Evolutionary conservation across 441 rosid genomes (phyloP).

Genomic region (Bocquillonia castaneifolia): DNA sequence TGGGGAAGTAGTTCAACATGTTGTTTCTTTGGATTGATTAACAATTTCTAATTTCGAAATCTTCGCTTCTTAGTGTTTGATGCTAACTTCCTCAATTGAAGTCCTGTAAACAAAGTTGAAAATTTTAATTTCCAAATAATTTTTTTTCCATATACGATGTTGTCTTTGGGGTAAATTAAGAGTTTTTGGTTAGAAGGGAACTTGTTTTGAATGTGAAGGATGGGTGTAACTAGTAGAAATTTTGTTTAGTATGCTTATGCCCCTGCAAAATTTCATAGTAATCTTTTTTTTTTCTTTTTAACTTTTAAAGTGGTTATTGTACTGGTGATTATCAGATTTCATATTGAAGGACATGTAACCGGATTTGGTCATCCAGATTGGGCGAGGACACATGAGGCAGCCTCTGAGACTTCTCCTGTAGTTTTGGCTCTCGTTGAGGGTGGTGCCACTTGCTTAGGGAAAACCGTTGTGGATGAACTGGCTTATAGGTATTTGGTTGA

Average conservation of each 20-base stretch:
- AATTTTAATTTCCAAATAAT: not conserved
- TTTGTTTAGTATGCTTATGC: not conserved
- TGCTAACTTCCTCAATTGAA: not conserved
- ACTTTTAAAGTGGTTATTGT: conserved; percentile 3
- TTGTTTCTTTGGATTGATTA: not conserved
- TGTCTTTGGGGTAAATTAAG: not conserved
- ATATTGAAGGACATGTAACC: conserved; percentile 71
- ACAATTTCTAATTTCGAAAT: not conserved
- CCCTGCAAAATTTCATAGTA: not conserved
- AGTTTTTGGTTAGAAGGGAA: not conserved
- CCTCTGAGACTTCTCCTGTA: conserved; percentile 59
- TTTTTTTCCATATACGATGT: not conserved
- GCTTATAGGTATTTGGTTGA: conserved; percentile 47
- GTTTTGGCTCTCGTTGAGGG: conserved; percentile 77
- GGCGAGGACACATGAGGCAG: conserved; percentile 68
- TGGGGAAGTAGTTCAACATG: too few relatives aligned
- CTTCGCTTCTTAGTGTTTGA: not conserved
- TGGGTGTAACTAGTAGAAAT: not conserved
- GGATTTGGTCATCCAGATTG: conserved; percentile 98
- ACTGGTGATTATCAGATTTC: conserved; percentile 55
- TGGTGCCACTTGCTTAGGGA: conserved; percentile 94
- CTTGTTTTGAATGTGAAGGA: not conserved
- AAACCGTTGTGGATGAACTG: conserved; percentile 85
- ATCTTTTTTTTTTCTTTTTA: not conserved
- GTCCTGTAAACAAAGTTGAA: not conserved